A percentile compares a stretch with the other conserved stretches of the same genome.
phyloP scores from a whole-genome alignment of 495 filamentous ascomycete species.

The Penicillium arizonense region DNA sequence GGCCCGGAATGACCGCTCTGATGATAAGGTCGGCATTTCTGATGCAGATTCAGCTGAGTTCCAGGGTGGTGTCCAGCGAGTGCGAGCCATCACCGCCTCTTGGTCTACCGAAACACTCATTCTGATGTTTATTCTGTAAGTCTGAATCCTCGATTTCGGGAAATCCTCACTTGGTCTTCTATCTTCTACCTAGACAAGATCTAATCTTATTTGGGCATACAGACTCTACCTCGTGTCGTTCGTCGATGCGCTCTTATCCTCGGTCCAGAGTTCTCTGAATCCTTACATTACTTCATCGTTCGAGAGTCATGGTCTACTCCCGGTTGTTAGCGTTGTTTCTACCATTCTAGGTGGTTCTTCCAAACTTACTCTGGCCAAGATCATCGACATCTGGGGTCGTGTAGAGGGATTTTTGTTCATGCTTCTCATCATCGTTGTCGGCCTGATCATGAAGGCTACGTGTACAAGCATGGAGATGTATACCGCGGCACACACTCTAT shows the following conservation, averaged over 20 bases:
- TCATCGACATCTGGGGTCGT: slow-evolving; percentile 59
- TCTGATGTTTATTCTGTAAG: slow-evolving; percentile 9
- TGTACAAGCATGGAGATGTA: slow-evolving; percentile 40
- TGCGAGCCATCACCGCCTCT: slow-evolving; percentile 5
- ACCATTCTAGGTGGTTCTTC: slow-evolving; percentile 55
- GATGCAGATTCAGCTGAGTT: slow-evolving; percentile 1
- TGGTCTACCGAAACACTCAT: slow-evolving; percentile 7
- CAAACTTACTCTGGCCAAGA: slow-evolving; percentile 59
- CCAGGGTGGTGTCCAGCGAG: slow-evolving; percentile 5
- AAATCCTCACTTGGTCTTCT: no score
- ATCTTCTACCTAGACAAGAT: no score
- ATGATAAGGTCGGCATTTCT: neutral
- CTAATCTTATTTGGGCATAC: neutral
- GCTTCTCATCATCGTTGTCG: slow-evolving; percentile 18
- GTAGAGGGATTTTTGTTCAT: slow-evolving; percentile 44
- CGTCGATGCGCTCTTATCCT: slow-evolving; percentile 6
- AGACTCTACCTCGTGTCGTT: slow-evolving; percentile 16
- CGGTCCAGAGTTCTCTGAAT: slow-evolving; percentile 9
- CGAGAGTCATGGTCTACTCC: slow-evolving; percentile 16
- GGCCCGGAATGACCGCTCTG: neutral
- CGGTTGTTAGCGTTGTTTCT: slow-evolving; percentile 19
- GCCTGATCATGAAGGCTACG: slow-evolving; percentile 45
- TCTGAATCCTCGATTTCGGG: neutral
- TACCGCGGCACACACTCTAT: slow-evolving; percentile 46
- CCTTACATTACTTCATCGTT: slow-evolving; percentile 26